Evolutionary conservation across 2,329 filamentous ascomycete species (phyloP), one percentile per base, ranked within the genome.

Genomic region (Eurotiales sp.): DNA sequence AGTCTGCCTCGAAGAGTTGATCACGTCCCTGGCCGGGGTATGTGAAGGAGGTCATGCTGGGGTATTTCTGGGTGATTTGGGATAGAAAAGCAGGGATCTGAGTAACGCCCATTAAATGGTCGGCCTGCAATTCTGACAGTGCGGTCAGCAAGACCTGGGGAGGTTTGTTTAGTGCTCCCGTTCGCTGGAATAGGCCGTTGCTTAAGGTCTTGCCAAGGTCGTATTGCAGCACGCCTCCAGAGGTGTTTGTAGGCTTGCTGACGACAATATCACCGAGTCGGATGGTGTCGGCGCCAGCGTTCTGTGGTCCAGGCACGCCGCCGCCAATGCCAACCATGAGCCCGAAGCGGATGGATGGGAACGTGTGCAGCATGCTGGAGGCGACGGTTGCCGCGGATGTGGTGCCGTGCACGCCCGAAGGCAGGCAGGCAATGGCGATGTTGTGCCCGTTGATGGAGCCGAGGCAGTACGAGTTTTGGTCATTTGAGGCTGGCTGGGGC

Each of bases 301-400:
- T 36, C 23, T 46, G 19, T 8, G 29, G 4, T 3, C 22, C 44
- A 0, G 56, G 58, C 8, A 52, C 50, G 4, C 58, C 58, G 4
- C 55, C 56, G 4, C 66, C 72, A 45, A 75, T 70, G 17, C 72
- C 73, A 3, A 76, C 70, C 64, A 77, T 69, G 1, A 76, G 58
- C 2, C 65, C 64, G 34, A 72, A 56, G n/a, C 55, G 45, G 22
- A 66, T 23, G 19, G 60, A 60, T 1, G 62, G 36, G 52, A 72
- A 43, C 12, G 55, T 61, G 11, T 54, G 41, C 8, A 60, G 21
- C 60, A 63, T 64, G 46, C 69, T 58, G 12, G 56, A 56, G 2
- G 62, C 61, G 2, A 70, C 63, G 3, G 51, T 56, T 14, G 66
- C 59, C 1, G 68, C 67, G 8, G 64, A 59, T 14, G 15, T 52